Evolutionary conservation across 805 yeast species (phyloP).

Genomic region (Kurtzmaniella fragi): DNA sequence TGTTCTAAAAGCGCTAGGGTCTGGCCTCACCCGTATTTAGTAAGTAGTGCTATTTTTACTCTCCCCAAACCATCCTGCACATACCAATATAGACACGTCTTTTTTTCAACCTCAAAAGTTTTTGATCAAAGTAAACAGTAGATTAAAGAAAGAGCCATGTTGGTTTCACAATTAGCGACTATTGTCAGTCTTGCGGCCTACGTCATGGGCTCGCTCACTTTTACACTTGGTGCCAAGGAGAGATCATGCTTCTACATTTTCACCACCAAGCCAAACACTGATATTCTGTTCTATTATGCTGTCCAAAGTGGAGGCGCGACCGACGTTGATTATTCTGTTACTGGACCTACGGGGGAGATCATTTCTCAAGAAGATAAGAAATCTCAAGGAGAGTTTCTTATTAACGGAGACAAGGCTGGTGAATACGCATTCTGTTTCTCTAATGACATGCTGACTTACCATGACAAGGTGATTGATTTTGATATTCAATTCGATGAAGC

Average conservation of each 20-base stretch:
- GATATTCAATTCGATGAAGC: constrained; percentile 56
- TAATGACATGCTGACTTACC: constrained; percentile 74
- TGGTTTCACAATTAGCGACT: not conserved
- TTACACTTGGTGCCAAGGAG: constrained; percentile 71
- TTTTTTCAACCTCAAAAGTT: constrained; percentile 7
- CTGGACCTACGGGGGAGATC: constrained; percentile 51
- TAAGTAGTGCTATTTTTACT: no score
- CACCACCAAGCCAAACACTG: constrained; percentile 54
- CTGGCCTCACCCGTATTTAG: no score
- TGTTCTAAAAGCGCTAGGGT: no score
- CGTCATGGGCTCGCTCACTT: constrained; percentile 49
- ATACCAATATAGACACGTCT: constrained; percentile 2
- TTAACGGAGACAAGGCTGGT: constrained; percentile 61
- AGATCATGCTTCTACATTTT: constrained; percentile 66
- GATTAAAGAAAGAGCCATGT: not conserved
- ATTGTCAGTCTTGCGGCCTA: constrained; percentile 6
- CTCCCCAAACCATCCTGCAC: not conserved
- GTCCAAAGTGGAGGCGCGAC: constrained; percentile 78
- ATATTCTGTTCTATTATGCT: constrained; percentile 73
- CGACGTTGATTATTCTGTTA: constrained; percentile 68
- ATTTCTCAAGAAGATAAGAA: constrained; percentile 54
- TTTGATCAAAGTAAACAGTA: constrained; percentile 1
- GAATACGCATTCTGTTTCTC: constrained; percentile 87
- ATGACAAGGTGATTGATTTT: constrained; percentile 80
- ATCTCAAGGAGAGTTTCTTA: constrained; percentile 76